phyloP scores from a whole-genome alignment of 768 basidiomycete genomes.

The Pholiota conissans region DNA sequence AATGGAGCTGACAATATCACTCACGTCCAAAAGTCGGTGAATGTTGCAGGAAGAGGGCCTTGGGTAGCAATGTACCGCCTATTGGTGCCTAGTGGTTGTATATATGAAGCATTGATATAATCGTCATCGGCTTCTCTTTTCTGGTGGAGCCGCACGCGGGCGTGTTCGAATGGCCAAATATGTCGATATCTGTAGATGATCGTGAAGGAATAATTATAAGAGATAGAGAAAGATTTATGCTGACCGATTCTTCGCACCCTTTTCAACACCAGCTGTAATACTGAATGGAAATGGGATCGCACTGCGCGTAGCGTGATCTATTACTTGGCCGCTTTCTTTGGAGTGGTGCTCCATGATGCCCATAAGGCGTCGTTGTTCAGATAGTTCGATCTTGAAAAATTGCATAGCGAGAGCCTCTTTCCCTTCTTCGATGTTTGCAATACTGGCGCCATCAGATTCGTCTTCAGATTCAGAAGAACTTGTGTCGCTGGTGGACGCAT shows the following conservation, averaged over 20 bases:
- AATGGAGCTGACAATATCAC: conserved; percentile 26
- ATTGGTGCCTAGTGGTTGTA: conserved; percentile 81
- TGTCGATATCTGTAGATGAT: conserved; percentile 72
- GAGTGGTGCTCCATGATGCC: conserved; percentile 92
- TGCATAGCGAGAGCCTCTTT: conserved; percentile 86
- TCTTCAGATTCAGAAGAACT: conserved; percentile 32
- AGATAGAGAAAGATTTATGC: conserved; percentile 12
- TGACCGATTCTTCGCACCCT: conserved; percentile 90
- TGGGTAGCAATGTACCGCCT: conserved; percentile 94
- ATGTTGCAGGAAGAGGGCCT: conserved; percentile 89
- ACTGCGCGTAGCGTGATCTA: conserved; percentile 13
- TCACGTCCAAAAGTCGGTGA: conserved; percentile 92
- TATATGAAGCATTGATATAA: conserved; percentile 94
- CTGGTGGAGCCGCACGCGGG: conserved; percentile 73
- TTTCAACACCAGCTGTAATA: conserved; percentile 94
- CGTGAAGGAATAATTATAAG: background rate
- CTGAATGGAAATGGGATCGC: conserved; percentile 72
- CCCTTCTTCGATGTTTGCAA: conserved; percentile 58
- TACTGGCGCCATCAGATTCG: conserved; percentile 24
- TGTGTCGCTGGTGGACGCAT: conserved; percentile 20
- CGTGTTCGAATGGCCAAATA: conserved; percentile 97
- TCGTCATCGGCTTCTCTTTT: conserved; percentile 53
- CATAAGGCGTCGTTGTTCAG: conserved; percentile 86
- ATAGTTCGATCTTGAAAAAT: conserved; percentile 90
- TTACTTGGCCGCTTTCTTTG: conserved; percentile 45